Percentiles rank a stretch among this genome's conserved stretches.
phyloP scores from a whole-genome alignment of 1,284 basidiomycete genomes.

The Heterobasidion occidentale region DNA sequence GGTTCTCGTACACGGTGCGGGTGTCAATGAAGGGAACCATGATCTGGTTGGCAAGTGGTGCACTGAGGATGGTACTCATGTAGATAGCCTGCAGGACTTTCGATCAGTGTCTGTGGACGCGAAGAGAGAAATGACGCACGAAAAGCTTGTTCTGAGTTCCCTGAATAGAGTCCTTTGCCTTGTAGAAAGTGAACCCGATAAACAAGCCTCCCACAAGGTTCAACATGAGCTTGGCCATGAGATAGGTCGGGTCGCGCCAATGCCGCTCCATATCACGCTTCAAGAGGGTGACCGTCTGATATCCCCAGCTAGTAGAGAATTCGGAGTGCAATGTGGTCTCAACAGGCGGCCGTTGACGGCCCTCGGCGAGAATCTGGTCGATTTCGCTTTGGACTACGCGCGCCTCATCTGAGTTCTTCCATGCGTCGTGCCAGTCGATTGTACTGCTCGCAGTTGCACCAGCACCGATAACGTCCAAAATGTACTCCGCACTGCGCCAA shows the following conservation, averaged over 20 bases:
- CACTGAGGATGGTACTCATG: conserved; percentile 4
- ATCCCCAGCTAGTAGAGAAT: conserved; percentile 40
- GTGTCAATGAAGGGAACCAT: conserved; percentile 45
- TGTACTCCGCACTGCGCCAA: conserved; percentile 51
- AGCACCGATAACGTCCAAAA: conserved; percentile 64
- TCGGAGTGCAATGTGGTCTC: conserved; percentile 25
- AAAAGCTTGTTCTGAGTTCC: conserved; percentile 84
- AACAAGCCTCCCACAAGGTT: conserved; percentile 52
- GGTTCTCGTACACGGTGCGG: conserved; percentile 53
- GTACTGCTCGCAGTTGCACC: conserved; percentile 32
- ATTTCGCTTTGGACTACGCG: conserved; percentile 18
- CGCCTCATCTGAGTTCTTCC: conserved; percentile 23
- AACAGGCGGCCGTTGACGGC: conserved; percentile 20
- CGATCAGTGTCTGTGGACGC: not conserved
- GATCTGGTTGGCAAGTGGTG: conserved; percentile 14
- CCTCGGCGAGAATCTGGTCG: conserved; percentile 24
- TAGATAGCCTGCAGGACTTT: conserved; percentile 14
- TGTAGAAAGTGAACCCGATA: conserved; percentile 66
- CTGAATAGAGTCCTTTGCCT: conserved; percentile 53
- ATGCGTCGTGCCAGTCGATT: conserved; percentile 26
- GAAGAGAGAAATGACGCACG: conserved; percentile 20
- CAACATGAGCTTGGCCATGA: conserved; percentile 65
- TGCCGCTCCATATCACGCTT: conserved; percentile 45
- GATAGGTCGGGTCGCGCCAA: conserved; percentile 66
- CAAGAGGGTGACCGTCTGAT: conserved; percentile 37